Percentiles rank a stretch among this genome's conserved stretches.
Conservation (phyloP, 1,284 basidiomycete species). For the Trichosporon inkin region DNA sequence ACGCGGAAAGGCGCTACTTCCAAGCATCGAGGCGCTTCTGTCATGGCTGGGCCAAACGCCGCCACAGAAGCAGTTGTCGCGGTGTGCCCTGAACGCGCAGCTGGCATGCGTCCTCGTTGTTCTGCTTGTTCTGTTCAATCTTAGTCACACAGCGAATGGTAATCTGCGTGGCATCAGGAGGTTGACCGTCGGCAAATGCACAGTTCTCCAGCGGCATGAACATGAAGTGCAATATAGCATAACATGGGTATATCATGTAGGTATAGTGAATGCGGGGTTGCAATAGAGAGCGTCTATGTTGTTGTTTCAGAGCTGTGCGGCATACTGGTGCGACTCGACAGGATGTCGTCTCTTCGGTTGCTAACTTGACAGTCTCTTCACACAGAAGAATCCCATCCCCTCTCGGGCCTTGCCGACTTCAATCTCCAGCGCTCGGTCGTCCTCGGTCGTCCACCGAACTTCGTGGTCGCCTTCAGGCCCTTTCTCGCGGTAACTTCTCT, state of each 20-base stretch:
- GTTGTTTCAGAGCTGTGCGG: background rate
- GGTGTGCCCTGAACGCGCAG: too few species aligned
- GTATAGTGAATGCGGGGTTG: slow-evolving; percentile 5
- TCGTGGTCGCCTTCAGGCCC: slow-evolving; percentile 51
- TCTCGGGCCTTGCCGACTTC: slow-evolving; percentile 70
- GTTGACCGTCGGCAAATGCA: too few species aligned
- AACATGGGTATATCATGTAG: slow-evolving; percentile 1
- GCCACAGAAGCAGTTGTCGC: too few species aligned
- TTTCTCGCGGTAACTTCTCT: slow-evolving; percentile 59
- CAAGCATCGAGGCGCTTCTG: too few species aligned
- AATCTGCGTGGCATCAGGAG: too few species aligned
- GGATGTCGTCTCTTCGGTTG: background rate
- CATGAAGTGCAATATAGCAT: background rate
- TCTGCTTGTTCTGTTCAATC: too few species aligned
- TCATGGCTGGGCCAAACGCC: too few species aligned
- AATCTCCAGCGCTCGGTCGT: slow-evolving; percentile 71
- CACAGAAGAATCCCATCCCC: slow-evolving; percentile 74
- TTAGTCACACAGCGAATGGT: too few species aligned
- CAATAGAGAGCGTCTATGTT: background rate
- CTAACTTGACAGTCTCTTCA: slow-evolving; percentile 53
- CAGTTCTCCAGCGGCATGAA: too few species aligned
- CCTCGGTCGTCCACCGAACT: slow-evolving; percentile 65
- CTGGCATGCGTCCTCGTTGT: too few species aligned
- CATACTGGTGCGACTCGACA: background rate
- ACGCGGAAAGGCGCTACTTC: too few species aligned